A percentile compares a stretch with the other conserved stretches of the same genome.
Evolutionary conservation across 116 monocot species (phyloP).

Genomic region (Posidonia oceanica): DNA sequence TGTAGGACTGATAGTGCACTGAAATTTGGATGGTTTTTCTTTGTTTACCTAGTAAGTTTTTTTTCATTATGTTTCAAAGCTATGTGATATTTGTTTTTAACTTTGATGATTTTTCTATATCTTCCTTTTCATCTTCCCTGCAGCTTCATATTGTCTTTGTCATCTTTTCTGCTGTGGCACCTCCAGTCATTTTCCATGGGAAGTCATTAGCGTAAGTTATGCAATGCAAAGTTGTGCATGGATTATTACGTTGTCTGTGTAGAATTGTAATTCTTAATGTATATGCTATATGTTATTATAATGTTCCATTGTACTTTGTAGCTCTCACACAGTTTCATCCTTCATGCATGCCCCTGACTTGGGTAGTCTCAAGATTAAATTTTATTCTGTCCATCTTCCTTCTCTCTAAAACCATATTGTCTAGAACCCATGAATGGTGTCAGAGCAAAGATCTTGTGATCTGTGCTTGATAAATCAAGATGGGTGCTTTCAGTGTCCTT

Average conservation of each 20-base stretch:
- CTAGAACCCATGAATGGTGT: neutral
- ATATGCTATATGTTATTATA: too few species aligned
- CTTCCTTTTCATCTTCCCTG: constrained; percentile 1
- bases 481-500: too few species aligned
- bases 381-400: neutral
- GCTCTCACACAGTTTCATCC: too few species aligned
- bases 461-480: too few species aligned
- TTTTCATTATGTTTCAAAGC: neutral
- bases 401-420: neutral
- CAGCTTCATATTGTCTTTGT: constrained; percentile 81
- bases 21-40: constrained; percentile 95
- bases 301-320: too few species aligned
- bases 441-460: neutral
- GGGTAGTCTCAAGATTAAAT: too few species aligned
- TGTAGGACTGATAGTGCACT: constrained; percentile 87
- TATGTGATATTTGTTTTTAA: neutral
- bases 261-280: too few species aligned
- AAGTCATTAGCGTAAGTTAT: constrained; percentile 85
- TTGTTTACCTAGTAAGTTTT: constrained; percentile 51
- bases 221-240: neutral
- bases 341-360: too few species aligned
- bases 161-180: constrained; percentile 70
- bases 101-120: neutral
- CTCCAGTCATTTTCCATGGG: constrained; percentile 75
- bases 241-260: neutral